Base-by-base conservation (phyloP, 768 basidiomycete genomes). In the Suillus subluteus region DNA sequence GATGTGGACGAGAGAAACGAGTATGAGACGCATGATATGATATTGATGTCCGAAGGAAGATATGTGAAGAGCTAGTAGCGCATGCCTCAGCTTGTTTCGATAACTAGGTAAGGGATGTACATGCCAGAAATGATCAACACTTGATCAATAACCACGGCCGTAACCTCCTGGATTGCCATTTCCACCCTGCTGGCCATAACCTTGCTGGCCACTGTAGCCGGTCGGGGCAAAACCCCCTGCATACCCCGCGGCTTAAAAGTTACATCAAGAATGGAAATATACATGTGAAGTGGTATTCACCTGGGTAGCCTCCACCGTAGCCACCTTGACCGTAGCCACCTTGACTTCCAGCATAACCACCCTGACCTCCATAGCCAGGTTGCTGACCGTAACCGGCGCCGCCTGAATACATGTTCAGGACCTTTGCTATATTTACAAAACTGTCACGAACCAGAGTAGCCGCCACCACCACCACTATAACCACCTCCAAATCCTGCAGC, bases 141-240 rank as follows among this genome's bases (percentile, higher is more conserved):
- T 38, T 21, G 40, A 30, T 59, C 58, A 59, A 41, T 59, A 59
- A 18, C 58, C 58, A 3, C 58, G 58, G 18, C 58, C 58, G 26
- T 70, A 58, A 75, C 71, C 76, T 72, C 79, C 80, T 63, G 77
- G 75, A 44, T 81, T 77, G 38, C 73, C 67, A 30, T 74, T 73
- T 44, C 79, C 79, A 11, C 72, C 59, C 64, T 54, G 43, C 54
- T 54, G 16, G 35, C 67, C 65, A 3, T 69, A 72, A 26, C 38
- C 1, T 44, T 70, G 78, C 48, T 73, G 74, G 37, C 61, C 54
- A 58, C 75, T 72, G 46, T 76, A 76, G 41, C 67, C 76, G 6
- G 62, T 35, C 2, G 62, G 55, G 26, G 62, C 32, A 18, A 63
- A 63, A 18, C 55, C 58, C 11, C 58, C 58, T 9, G 3, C 0